These are phyloP conservation scores for Fusarium transvaalense DNA, from an alignment of 2,329 filamentous ascomycete genomes.

Conservation along the genomic window DNA sequence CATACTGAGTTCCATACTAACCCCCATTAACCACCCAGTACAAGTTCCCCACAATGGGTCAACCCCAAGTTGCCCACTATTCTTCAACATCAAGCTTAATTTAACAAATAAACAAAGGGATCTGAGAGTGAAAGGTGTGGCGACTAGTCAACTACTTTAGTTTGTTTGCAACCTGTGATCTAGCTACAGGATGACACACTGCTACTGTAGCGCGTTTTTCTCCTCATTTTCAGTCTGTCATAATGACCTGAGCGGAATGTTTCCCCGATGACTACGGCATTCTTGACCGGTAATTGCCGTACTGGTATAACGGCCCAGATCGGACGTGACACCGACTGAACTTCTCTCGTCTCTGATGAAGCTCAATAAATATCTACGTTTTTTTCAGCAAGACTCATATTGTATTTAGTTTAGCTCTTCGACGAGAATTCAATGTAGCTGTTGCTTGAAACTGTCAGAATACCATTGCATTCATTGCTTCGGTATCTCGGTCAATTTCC, in stretches of 20 bases:
- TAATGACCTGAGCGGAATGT: neutral
- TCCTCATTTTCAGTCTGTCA: neutral
- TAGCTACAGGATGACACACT: neutral
- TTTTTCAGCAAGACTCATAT: neutral
- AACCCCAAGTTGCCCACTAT: conserved; percentile 20
- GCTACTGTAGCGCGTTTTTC: neutral
- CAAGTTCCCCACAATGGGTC: conserved; percentile 19
- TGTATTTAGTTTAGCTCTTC: neutral
- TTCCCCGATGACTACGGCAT: neutral
- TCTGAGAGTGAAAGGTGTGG: neutral
- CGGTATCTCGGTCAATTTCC: conserved; percentile 20
- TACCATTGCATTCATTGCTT: neutral
- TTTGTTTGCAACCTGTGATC: neutral
- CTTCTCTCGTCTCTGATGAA: neutral
- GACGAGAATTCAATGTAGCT: no score
- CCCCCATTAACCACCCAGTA: conserved; percentile 7
- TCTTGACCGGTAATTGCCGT: conserved; percentile 4
- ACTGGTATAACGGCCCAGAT: neutral
- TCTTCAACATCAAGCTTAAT: conserved; percentile 29
- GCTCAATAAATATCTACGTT: neutral
- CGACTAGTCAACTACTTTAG: neutral
- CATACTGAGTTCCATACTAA: neutral
- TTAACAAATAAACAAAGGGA: neutral
- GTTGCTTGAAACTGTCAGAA: neutral
- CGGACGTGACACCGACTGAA: neutral